These are phyloP conservation scores for Russula virescens DNA, from an alignment of 768 basidiomycete genomes.

Conservation along the genomic window DNA sequence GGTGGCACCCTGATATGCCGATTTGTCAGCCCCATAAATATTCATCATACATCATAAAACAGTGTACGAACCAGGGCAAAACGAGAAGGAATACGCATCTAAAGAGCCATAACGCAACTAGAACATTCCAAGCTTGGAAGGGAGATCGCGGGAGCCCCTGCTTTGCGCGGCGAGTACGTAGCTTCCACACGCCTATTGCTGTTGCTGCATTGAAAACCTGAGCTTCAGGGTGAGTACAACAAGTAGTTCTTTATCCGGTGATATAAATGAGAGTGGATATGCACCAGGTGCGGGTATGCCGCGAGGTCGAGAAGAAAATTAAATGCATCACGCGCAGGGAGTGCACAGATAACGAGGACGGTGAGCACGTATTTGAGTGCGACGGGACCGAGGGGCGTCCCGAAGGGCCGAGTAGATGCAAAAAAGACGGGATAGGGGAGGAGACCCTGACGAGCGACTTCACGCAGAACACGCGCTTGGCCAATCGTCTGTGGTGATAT, in stretches of 20 bases:
- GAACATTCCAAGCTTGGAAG: constrained; percentile 26
- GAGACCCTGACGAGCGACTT: constrained; percentile 48
- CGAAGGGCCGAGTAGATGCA: constrained; percentile 44
- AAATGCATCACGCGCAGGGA: constrained; percentile 35
- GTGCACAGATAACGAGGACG: constrained; percentile 37
- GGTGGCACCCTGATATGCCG: constrained; percentile 28
- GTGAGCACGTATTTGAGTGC: constrained; percentile 36
- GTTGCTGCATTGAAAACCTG: constrained; percentile 30
- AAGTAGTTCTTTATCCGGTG: constrained; percentile 2
- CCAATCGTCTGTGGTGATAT: constrained; percentile 32
- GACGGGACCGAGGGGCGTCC: constrained; percentile 42
- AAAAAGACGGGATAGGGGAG: constrained; percentile 45
- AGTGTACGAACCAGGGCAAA: constrained; percentile 31
- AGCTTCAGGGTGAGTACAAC: background rate
- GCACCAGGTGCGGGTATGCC: constrained; percentile 35
- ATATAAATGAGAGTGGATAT: constrained; percentile 14
- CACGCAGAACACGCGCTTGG: constrained; percentile 43
- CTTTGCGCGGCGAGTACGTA: constrained; percentile 28
- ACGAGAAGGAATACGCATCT: constrained; percentile 31
- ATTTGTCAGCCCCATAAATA: background rate
- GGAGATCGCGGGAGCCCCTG: constrained; percentile 26
- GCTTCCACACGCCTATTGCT: constrained; percentile 32
- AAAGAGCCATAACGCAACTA: constrained; percentile 25
- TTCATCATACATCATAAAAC: background rate
- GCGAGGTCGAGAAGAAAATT: constrained; percentile 39